phyloP scores from a whole-genome alignment of 2,329 filamentous ascomycete genomes.

The Pseudogymnoascus destructans region DNA sequence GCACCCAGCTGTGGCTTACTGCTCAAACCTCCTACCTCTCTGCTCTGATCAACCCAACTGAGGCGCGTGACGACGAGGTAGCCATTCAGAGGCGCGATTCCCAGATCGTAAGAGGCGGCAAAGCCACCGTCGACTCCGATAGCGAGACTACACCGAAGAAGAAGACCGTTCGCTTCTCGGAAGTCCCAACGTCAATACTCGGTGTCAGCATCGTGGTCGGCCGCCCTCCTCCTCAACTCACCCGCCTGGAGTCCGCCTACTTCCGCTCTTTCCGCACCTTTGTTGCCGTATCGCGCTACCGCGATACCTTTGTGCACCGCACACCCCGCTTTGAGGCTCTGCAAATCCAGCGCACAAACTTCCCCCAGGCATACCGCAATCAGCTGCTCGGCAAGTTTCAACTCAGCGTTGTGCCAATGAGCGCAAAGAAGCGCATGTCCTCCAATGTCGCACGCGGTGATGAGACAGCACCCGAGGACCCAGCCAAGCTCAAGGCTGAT shows the following conservation, averaged over 20 bases:
- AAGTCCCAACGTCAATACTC: conserved; percentile 23
- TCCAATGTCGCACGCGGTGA: conserved; percentile 63
- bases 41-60: conserved; percentile 47
- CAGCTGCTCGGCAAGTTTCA: conserved; percentile 79
- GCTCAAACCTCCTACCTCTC: conserved; percentile 69
- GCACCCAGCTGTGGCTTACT: conserved; percentile 75
- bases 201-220: conserved; percentile 24
- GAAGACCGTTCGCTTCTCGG: conserved; percentile 66
- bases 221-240: conserved; percentile 35
- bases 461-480: conserved; percentile 48
- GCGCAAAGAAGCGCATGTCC: conserved; percentile 56
- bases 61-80: conserved; percentile 26
- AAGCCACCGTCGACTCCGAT: conserved; percentile 16
- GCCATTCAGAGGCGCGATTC: conserved; percentile 22
- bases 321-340: conserved; percentile 78
- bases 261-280: conserved; percentile 76
- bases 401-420: conserved; percentile 55
- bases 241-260: conserved; percentile 63
- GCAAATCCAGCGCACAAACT: conserved; percentile 67
- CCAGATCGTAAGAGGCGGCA: not conserved
- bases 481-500: conserved; percentile 51
- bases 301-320: conserved; percentile 75
- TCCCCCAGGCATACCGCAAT: conserved; percentile 59
- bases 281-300: conserved; percentile 47
- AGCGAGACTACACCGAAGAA: conserved; percentile 36